Evolutionary conservation across 257 asterid genomes (phyloP).

Genomic region (Solanum phureja): DNA sequence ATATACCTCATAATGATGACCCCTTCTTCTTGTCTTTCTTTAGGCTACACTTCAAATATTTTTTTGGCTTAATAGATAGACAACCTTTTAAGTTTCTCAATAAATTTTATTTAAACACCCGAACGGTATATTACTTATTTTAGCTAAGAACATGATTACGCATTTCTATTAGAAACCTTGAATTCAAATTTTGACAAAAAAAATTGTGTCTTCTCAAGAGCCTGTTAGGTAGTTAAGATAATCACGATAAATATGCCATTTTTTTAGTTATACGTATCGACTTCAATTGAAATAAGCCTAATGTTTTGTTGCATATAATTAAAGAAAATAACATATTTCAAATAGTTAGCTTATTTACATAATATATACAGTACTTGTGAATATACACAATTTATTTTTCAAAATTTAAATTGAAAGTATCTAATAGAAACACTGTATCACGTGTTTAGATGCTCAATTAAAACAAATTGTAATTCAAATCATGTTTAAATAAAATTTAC

Average conservation of each 20-base stretch:
- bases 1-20: neutral
- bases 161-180: neutral
- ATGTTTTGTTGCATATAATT: neutral
- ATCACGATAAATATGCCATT: neutral
- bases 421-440: neutral
- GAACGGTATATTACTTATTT: neutral
- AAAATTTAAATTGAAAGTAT: neutral
- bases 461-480: neutral
- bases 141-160: neutral
- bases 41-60: neutral
- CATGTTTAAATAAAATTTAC: neutral
- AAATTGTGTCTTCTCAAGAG: neutral
- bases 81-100: neutral
- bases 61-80: neutral
- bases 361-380: neutral
- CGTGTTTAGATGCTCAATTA: neutral
- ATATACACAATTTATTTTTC: neutral
- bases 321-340: neutral
- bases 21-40: slow-evolving; percentile 3
- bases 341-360: neutral
- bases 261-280: neutral
- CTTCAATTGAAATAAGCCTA: neutral
- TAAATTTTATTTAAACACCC: neutral
- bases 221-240: neutral
- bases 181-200: neutral